phyloP scores from a whole-genome alignment of 192 early-diverging fungal genomes.

The Cetraspora pellucida region DNA sequence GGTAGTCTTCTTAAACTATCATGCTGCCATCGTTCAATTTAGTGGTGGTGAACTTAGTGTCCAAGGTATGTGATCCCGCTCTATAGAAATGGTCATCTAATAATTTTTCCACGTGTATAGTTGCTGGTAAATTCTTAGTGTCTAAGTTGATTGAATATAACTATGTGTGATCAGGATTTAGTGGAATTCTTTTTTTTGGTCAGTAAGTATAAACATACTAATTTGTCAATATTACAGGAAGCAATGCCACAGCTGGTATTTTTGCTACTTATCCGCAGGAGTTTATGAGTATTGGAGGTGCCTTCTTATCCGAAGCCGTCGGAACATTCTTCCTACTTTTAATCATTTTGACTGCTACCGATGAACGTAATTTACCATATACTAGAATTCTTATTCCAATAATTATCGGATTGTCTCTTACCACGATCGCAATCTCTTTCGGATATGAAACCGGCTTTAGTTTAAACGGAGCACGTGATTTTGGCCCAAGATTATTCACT shows the following conservation, averaged over 20 bases:
- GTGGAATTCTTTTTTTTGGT: background rate
- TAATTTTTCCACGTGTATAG: too few relatives aligned
- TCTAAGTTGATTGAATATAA: background rate
- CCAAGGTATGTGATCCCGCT: too few relatives aligned
- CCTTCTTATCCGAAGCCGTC: conserved; percentile 66
- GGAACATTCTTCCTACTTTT: conserved; percentile 69
- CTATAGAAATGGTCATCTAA: conserved; percentile 16
- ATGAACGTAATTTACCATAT: conserved; percentile 59
- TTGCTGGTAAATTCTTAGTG: conserved; percentile 3
- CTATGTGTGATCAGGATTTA: conserved; percentile 7
- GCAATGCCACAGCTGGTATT: conserved; percentile 59
- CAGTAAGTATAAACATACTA: too few relatives aligned
- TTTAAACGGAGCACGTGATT: conserved; percentile 80
- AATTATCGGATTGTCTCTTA: conserved; percentile 62
- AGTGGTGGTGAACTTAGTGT: conserved; percentile 52
- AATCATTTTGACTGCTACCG: conserved; percentile 63
- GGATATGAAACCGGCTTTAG: conserved; percentile 70
- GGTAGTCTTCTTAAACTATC: conserved; percentile 66
- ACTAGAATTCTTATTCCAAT: conserved; percentile 53
- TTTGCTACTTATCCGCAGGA: conserved; percentile 66
- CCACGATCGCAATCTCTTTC: conserved; percentile 64
- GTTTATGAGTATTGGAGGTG: conserved; percentile 56
- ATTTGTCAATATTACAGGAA: conserved; percentile 38
- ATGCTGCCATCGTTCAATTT: conserved; percentile 58
- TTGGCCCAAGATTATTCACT: conserved; percentile 78